Percentiles rank a stretch among this genome's conserved stretches.
These are phyloP conservation scores for Moesziomyces sp. DNA, from an alignment of 1,284 basidiomycete genomes.

Conservation along the genomic window DNA sequence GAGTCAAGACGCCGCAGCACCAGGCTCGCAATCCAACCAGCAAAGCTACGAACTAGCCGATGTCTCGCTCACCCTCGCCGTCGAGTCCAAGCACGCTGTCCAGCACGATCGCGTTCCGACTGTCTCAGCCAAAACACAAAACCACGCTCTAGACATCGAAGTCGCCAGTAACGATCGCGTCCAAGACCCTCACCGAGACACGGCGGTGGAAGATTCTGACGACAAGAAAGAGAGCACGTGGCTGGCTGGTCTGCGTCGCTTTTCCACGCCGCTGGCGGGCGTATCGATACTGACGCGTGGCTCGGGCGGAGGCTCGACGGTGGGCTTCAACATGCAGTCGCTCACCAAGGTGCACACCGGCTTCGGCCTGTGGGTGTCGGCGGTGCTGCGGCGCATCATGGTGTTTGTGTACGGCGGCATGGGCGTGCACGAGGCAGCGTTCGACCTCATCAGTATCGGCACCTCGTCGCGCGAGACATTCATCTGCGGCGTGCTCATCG, in stretches of 20 bases:
- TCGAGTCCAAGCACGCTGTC: no score
- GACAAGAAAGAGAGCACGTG: not conserved
- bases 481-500: conserved; percentile 28
- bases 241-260: conserved; percentile 6
- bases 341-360: conserved; percentile 14
- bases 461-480: conserved; percentile 34
- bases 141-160: no score
- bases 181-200: no score
- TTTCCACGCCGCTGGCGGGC: conserved; percentile 11
- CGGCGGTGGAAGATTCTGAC: not conserved
- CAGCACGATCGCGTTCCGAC: no score
- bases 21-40: no score
- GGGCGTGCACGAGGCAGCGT: conserved; percentile 21
- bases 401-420: conserved; percentile 15
- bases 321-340: conserved; percentile 5
- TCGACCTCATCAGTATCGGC: conserved; percentile 26
- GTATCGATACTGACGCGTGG: conserved; percentile 11
- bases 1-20: no score
- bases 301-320: not conserved
- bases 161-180: no score
- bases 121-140: no score
- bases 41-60: no score
- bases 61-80: no score
- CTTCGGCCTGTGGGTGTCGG: conserved; percentile 13
- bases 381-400: conserved; percentile 18